Evolutionary conservation across 345 rosid species (phyloP).

Genomic region (Angophora floribunda): DNA sequence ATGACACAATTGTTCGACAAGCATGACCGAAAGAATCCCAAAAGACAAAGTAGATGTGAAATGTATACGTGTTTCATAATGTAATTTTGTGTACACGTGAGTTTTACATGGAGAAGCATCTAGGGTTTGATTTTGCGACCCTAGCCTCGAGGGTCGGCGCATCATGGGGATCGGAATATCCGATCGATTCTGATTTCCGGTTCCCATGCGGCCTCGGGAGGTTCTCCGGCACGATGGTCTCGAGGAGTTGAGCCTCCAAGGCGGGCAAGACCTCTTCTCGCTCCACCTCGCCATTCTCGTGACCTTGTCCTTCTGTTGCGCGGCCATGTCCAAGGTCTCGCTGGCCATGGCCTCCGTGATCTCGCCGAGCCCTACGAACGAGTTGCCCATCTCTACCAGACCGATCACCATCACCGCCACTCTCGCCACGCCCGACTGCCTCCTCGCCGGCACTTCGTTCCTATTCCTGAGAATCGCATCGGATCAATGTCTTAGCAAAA

Average conservation of each 20-base stretch:
- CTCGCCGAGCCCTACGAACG: background rate
- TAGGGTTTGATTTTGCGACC: background rate
- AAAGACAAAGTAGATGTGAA: background rate
- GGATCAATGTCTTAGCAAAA: background rate
- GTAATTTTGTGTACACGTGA: background rate
- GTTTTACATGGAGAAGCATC: constrained; percentile 30
- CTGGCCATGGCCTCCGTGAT: background rate
- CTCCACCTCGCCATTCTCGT: constrained; percentile 26
- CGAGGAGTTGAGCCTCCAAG: constrained; percentile 36
- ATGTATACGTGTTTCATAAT: background rate
- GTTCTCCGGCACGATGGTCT: constrained; percentile 56
- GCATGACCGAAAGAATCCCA: fast-evolving
- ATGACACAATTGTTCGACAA: fast-evolving
- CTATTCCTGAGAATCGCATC: background rate
- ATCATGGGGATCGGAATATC: background rate
- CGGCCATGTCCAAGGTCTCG: background rate
- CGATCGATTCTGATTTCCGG: constrained; percentile 30
- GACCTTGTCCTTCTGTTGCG: background rate
- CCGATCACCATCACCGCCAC: constrained; percentile 26
- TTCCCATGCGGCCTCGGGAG: constrained; percentile 37
- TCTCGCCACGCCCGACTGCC: constrained; percentile 6
- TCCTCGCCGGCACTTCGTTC: background rate
- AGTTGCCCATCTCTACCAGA: background rate
- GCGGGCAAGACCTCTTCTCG: constrained; percentile 39
- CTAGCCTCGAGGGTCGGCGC: constrained; percentile 21